Conservation (phyloP, 441 rosid genomes). For the Erodium trifolium region DNA sequence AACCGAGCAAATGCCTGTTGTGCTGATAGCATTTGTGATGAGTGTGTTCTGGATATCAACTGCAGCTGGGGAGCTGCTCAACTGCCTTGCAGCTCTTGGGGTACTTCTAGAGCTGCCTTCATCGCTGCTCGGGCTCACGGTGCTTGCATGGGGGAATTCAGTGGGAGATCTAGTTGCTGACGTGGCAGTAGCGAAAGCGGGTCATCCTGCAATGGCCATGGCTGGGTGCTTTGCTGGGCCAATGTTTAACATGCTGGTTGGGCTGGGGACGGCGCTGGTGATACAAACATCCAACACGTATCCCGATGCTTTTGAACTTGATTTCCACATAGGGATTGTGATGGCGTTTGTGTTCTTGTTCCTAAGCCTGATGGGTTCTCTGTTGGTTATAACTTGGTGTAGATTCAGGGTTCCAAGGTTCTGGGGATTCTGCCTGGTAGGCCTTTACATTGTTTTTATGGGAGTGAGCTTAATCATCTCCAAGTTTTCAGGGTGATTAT, state of each 20-base stretch:
- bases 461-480: slow-evolving; percentile 58
- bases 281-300: slow-evolving; percentile 62
- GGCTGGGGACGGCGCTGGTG: slow-evolving; percentile 77
- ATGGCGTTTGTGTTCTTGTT: slow-evolving; percentile 86
- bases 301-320: slow-evolving; percentile 68
- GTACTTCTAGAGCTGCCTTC: slow-evolving; percentile 64
- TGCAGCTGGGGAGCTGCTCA: slow-evolving; percentile 76
- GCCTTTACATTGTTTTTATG: slow-evolving; percentile 63
- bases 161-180: slow-evolving; percentile 96
- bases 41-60: slow-evolving; percentile 95
- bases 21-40: slow-evolving; percentile 68
- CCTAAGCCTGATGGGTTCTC: slow-evolving; percentile 84
- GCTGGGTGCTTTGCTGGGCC: slow-evolving; percentile 98
- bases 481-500: slow-evolving; percentile 29
- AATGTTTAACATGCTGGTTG: slow-evolving; percentile 97
- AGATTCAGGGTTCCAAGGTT: slow-evolving; percentile 82
- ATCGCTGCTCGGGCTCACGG: slow-evolving; percentile 76
- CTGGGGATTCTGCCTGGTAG: slow-evolving; percentile 93
- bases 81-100: slow-evolving; percentile 81
- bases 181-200: slow-evolving; percentile 91
- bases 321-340: slow-evolving; percentile 69
- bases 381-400: slow-evolving; percentile 80
- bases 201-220: slow-evolving; percentile 98
- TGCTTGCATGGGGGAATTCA: slow-evolving; percentile 97
- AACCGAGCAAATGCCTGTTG: slow-evolving; percentile 59